Conservation (phyloP, 345 rosid species). For the Erodium maritimum region DNA sequence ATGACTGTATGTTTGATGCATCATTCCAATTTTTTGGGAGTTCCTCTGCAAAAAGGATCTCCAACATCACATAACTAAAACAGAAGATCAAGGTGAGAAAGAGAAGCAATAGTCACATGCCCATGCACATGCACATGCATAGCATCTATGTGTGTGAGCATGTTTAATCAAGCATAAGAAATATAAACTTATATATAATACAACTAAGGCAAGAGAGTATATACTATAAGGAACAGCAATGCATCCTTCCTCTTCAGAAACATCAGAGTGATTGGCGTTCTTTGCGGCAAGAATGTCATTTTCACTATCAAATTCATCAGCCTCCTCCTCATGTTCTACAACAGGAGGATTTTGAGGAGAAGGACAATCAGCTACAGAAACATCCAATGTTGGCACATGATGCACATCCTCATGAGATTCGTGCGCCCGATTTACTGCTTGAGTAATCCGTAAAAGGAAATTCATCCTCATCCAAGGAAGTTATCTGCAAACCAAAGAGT, state of each 20-base stretch:
- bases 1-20: constrained; percentile 46
- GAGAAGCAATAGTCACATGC: not conserved
- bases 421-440: constrained; percentile 29
- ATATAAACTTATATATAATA: not conserved
- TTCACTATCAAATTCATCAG: constrained; percentile 23
- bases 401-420: constrained; percentile 32
- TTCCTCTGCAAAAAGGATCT: constrained; percentile 34
- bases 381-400: constrained; percentile 43
- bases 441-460: constrained; percentile 59
- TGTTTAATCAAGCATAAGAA: not conserved
- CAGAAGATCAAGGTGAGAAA: not conserved
- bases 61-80: constrained; percentile 2
- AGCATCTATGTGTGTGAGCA: too few species aligned
- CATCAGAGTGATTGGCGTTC: constrained; percentile 47
- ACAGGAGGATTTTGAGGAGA: constrained; percentile 32
- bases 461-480: constrained; percentile 36
- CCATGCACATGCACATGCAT: too few species aligned
- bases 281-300: constrained; percentile 19
- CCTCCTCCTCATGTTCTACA: constrained; percentile 28
- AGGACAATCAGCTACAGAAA: constrained; percentile 53
- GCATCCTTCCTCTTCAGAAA: constrained; percentile 86
- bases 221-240: constrained; percentile 82
- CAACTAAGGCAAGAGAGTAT: constrained; percentile 1
- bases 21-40: constrained; percentile 61
- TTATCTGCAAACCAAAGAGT: not conserved